A percentile compares a stretch with the other conserved stretches of the same genome.
Conservation (phyloP, 192 early-diverging fungal species). For the Geranomyces variabilis region DNA sequence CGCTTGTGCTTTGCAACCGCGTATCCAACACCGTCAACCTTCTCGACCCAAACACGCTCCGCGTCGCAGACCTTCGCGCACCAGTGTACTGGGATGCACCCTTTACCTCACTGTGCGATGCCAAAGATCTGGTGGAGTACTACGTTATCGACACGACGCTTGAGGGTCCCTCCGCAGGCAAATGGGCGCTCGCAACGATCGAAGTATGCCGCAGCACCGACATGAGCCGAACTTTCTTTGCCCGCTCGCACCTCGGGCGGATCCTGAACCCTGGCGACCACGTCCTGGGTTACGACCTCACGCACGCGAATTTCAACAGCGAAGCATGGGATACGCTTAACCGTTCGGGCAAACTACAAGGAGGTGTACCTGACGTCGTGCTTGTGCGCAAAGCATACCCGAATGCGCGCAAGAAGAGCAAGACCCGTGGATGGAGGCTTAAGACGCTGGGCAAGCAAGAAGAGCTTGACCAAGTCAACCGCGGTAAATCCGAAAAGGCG, state of each 20-base stretch:
- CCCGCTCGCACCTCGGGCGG: slow-evolving; percentile 89
- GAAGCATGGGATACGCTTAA: slow-evolving; percentile 67
- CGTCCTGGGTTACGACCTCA: slow-evolving; percentile 88
- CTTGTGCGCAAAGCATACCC: slow-evolving; percentile 93
- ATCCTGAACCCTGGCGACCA: slow-evolving; percentile 91
- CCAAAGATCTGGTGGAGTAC: slow-evolving; percentile 86
- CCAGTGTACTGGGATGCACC: slow-evolving; percentile 83
- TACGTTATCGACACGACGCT: slow-evolving; percentile 94
- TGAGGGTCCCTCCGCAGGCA: slow-evolving; percentile 62
- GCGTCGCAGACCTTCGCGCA: slow-evolving; percentile 73
- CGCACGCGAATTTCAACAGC: slow-evolving; percentile 90
- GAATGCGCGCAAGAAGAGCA: slow-evolving; percentile 83
- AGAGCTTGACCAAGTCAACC: slow-evolving; percentile 66
- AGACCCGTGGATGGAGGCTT: slow-evolving; percentile 89
- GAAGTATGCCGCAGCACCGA: slow-evolving; percentile 87
- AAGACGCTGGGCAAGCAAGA: slow-evolving; percentile 88
- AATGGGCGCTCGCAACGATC: slow-evolving; percentile 82
- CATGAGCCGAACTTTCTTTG: slow-evolving; percentile 70
- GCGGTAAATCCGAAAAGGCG: slow-evolving; percentile 73
- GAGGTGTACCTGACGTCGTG: slow-evolving; percentile 81
- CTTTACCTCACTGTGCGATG: slow-evolving; percentile 73
- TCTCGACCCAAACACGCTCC: slow-evolving; percentile 86
- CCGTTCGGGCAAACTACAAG: slow-evolving; percentile 51
- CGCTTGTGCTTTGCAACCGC: slow-evolving; percentile 80
- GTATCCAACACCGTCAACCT: slow-evolving; percentile 85